Evolutionary conservation across 1,284 basidiomycete genomes (phyloP).

Genomic region (Pholiota adiposa): DNA sequence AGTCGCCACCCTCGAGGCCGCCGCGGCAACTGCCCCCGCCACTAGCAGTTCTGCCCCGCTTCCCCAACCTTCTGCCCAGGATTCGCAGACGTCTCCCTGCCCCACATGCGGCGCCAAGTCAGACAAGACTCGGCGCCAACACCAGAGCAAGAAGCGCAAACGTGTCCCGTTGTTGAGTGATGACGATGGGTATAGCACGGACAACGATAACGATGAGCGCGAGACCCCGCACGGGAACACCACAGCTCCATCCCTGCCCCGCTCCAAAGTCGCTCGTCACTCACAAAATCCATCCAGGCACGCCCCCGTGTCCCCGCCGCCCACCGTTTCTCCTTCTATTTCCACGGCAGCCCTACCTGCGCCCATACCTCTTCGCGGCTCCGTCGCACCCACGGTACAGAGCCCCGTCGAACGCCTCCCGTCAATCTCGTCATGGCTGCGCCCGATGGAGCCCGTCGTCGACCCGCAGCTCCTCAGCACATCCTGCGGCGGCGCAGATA

Average conservation of each 20-base stretch:
- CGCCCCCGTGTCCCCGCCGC: background rate
- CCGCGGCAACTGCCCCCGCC: background rate
- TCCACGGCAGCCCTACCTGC: background rate
- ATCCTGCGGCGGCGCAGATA: background rate
- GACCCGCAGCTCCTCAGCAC: constrained; percentile 34
- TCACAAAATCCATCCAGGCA: constrained; percentile 5
- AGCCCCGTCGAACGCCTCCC: constrained; percentile 35
- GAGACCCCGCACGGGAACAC: background rate
- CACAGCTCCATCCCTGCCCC: background rate
- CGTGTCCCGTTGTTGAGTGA: background rate
- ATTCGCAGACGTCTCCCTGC: background rate
- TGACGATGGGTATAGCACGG: constrained; percentile 3
- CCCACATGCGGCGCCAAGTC: background rate
- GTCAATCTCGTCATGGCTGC: constrained; percentile 51
- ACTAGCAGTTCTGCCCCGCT: background rate
- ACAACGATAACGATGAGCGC: background rate
- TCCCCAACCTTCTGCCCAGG: background rate
- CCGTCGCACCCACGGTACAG: background rate
- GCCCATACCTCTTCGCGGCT: background rate
- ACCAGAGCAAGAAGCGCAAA: constrained; percentile 22
- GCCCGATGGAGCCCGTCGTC: constrained; percentile 30
- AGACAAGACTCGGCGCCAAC: background rate
- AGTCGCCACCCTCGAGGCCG: constrained; percentile 42
- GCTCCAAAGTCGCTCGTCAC: constrained; percentile 14
- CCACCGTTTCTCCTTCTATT: background rate